A percentile compares a stretch with the other conserved stretches of the same genome.
Conservation (phyloP, 805 yeast species). For the Barnettozyma botsteinii region DNA sequence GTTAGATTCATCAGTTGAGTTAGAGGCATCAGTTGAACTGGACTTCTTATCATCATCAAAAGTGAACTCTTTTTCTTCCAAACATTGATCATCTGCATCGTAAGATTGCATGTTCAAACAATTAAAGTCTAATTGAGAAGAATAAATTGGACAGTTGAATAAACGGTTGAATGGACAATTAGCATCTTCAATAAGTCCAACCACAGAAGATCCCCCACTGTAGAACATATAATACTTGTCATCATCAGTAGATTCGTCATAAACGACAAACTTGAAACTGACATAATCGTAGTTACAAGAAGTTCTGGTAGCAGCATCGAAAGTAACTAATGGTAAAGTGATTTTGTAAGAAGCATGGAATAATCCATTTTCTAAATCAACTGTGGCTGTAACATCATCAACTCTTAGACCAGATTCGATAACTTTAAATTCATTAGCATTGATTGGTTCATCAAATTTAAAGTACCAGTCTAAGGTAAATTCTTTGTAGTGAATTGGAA, state of each 20-base stretch:
- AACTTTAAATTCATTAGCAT: constrained; percentile 11
- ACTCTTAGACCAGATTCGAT: constrained; percentile 7
- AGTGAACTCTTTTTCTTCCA: no score
- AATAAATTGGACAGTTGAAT: constrained; percentile 7
- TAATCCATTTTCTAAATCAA: constrained; percentile 16
- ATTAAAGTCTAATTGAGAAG: constrained; percentile 5
- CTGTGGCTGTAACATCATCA: constrained; percentile 9
- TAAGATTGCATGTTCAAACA: neutral
- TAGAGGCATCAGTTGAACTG: no score
- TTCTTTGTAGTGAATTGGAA: constrained; percentile 1
- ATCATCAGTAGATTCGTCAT: neutral
- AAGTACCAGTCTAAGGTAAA: constrained; percentile 12
- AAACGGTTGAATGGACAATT: constrained; percentile 9
- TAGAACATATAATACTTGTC: constrained; percentile 12
- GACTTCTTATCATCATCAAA: no score
- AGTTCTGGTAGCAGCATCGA: constrained; percentile 1
- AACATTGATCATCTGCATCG: neutral
- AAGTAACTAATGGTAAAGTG: constrained; percentile 2
- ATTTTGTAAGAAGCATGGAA: constrained; percentile 10
- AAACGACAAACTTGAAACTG: constrained; percentile 8
- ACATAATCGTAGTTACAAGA: constrained; percentile 13
- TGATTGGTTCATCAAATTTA: constrained; percentile 8
- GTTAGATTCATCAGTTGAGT: no score
- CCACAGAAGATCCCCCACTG: constrained; percentile 16
- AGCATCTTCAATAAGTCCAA: neutral